A percentile compares a stretch with the other conserved stretches of the same genome.
Evolutionary conservation across 495 filamentous ascomycete species (phyloP).

Genomic region (Xylaria acuta): DNA sequence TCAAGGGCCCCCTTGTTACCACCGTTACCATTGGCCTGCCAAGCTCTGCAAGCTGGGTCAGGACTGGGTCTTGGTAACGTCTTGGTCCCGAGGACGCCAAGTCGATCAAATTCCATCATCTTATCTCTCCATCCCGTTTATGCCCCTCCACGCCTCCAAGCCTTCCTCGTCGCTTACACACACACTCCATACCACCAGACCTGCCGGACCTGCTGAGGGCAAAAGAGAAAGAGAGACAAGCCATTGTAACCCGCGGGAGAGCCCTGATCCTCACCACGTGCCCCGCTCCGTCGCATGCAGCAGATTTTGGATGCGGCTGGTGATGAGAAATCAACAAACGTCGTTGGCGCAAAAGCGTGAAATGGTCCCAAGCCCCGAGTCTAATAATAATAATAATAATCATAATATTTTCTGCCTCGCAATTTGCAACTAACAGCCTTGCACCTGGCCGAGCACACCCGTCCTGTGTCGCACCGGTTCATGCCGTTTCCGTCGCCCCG

Average conservation of each 20-base stretch:
- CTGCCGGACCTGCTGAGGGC: neutral
- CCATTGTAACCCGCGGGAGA: neutral
- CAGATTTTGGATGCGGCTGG: neutral
- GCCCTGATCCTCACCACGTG: neutral
- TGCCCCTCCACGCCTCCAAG: slow-evolving; percentile 15
- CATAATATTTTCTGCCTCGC: neutral
- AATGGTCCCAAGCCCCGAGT: slow-evolving; percentile 12
- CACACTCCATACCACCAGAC: neutral
- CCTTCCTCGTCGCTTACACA: neutral
- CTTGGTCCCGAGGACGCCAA: slow-evolving; percentile 20
- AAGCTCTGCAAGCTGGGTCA: neutral
- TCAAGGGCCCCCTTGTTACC: slow-evolving; percentile 3
- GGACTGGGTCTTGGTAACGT: neutral
- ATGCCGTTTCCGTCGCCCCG: neutral
- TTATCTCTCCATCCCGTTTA: slow-evolving; percentile 15
- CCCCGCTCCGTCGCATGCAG: neutral
- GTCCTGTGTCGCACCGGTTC: neutral
- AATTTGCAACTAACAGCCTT: neutral
- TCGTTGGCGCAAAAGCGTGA: slow-evolving; percentile 9
- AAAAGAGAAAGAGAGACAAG: neutral
- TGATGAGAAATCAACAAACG: slow-evolving; percentile 8
- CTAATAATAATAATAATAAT: slow-evolving; percentile 16
- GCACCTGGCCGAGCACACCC: neutral
- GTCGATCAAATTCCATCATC: slow-evolving; percentile 25
- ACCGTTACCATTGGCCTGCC: slow-evolving; percentile 5